phyloP scores from a whole-genome alignment of 164 flowering plant species.

The Paratinospora sagittata region DNA sequence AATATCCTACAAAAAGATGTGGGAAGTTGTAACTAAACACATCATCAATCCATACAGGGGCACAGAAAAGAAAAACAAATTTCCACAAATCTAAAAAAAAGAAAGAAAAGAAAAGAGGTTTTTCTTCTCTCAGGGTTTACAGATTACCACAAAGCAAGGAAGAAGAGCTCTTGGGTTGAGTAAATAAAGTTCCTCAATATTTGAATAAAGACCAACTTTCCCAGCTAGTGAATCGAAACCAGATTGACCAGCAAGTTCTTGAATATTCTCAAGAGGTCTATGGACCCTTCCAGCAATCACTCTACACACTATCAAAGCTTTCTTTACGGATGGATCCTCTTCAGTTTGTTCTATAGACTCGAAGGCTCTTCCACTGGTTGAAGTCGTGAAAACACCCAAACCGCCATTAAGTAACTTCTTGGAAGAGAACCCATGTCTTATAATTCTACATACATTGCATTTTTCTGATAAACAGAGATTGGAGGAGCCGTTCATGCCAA shows the following conservation, averaged over 20 bases:
- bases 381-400: slow-evolving; percentile 57
- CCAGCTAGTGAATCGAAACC: slow-evolving; percentile 72
- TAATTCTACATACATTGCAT: slow-evolving; percentile 44
- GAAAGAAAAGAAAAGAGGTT: not conserved
- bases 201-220: slow-evolving; percentile 58
- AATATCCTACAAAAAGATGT: not conserved
- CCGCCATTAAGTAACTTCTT: slow-evolving; percentile 39
- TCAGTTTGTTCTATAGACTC: slow-evolving; percentile 32
- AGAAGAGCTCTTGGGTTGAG: slow-evolving; percentile 67
- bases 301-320: slow-evolving; percentile 54
- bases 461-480: slow-evolving; percentile 41
- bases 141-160: slow-evolving; percentile 83
- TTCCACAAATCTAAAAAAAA: not conserved
- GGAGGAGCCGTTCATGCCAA: slow-evolving; percentile 40
- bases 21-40: not conserved
- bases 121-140: slow-evolving; percentile 39
- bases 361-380: slow-evolving; percentile 55
- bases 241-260: slow-evolving; percentile 43
- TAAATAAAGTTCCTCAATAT: slow-evolving; percentile 75
- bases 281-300: slow-evolving; percentile 64
- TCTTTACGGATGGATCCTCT: slow-evolving; percentile 29
- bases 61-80: not conserved
- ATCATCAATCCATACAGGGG: not conserved
- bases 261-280: slow-evolving; percentile 47
- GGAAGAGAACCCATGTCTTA: slow-evolving; percentile 39